Evolutionary conservation across 2,329 filamentous ascomycete genomes (phyloP), one percentile per base, ranked within the genome.

Genomic region (Colletotrichum sansevieriae): DNA sequence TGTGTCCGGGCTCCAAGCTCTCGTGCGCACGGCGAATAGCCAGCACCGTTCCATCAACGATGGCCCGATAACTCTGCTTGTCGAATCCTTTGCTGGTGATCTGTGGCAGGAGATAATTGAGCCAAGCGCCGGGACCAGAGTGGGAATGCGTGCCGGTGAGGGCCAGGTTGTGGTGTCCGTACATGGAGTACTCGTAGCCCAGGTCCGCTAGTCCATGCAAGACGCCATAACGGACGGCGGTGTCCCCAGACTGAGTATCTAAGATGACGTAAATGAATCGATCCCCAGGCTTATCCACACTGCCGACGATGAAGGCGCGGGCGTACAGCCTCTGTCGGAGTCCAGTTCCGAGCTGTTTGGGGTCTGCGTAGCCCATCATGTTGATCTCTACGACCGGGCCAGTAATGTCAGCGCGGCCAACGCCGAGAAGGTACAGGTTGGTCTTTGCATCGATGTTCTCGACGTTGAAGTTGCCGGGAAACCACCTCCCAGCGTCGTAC

Each of bases 111-210:
- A 97, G 85, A 75, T 97, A 97, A 78, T 97, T 97, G 76, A 96
- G 85, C 94, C 94, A 98, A 15, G 92, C 95, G 4, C 93, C 95
- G 0, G 95, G 94, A 0, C 94, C 94, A 18, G 93, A 91, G 80
- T 98, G 95, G 2, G 92, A 95, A 77, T 98, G 95, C 0, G 95
- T 97, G 39, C 94, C 95, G 2, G 92, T 96, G 18, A 98, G 87
- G n/a, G 95, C 95, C 18, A 97, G 82, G 73, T 97, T 97, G 72
- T 91, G 86, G 74, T 92, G 88, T 54, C 87, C 88, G 78, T 97
- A 97, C 63, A 92, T 82, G 15, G 89, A 83, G 76, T 95, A 97
- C 4, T 92, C 90, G 6, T 84, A 80, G 0, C 94, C 94, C 20
- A 97, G 80, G 0, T 81, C 83, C 43, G 85, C 84, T 12, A 98